phyloP scores from a whole-genome alignment of 371 early-diverging fungal genomes.

The Mortierella sp. region DNA sequence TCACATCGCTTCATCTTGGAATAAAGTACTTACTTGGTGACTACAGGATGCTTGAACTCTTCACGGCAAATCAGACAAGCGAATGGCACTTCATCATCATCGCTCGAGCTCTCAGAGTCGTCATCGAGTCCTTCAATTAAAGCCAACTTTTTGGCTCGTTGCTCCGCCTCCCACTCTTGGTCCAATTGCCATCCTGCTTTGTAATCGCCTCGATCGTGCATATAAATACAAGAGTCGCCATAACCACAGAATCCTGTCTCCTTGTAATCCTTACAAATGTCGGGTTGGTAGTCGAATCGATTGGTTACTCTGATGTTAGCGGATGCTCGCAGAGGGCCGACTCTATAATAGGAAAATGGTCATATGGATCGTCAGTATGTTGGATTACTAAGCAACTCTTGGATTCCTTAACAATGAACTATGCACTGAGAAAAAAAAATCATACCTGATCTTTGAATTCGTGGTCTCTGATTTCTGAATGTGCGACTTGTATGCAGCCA shows the following conservation, averaged over 20 bases:
- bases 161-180: slow-evolving; percentile 92
- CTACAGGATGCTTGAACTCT: slow-evolving; percentile 89
- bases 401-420: too few relatives aligned
- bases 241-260: slow-evolving; percentile 96
- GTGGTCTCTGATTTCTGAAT: slow-evolving; percentile 71
- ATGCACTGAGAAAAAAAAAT: neutral
- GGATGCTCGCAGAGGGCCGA: slow-evolving; percentile 90
- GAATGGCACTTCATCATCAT: slow-evolving; percentile 87
- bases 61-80: slow-evolving; percentile 93
- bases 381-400: slow-evolving; percentile 1
- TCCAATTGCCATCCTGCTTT: slow-evolving; percentile 97
- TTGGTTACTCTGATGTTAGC: slow-evolving; percentile 88
- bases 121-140: slow-evolving; percentile 61
- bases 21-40: slow-evolving; percentile 74
- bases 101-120: slow-evolving; percentile 69
- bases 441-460: slow-evolving; percentile 61
- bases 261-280: slow-evolving; percentile 98
- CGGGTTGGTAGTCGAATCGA: slow-evolving; percentile 97
- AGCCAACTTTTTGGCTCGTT: slow-evolving; percentile 69
- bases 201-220: slow-evolving; percentile 98
- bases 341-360: slow-evolving; percentile 50
- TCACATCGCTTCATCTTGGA: neutral
- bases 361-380: neutral
- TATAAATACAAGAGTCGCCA: slow-evolving; percentile 97
- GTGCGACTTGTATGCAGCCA: slow-evolving; percentile 71